phyloP scores from a whole-genome alignment of 441 rosid species.

The Bruguiera hainesii region DNA sequence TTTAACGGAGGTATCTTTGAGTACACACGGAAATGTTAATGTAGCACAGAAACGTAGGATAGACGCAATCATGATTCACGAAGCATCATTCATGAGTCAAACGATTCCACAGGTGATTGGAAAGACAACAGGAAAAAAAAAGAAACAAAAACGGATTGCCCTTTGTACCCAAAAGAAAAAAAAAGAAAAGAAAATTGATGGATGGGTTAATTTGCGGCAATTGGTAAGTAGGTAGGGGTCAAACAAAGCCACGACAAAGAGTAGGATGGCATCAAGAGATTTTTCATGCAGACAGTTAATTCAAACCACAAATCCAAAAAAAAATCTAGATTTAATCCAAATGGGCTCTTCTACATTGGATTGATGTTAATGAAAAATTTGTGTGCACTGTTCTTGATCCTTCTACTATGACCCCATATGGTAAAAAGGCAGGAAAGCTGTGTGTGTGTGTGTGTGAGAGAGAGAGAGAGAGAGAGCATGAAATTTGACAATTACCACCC shows the following conservation, averaged over 20 bases:
- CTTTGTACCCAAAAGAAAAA: neutral
- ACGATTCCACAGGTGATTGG: neutral
- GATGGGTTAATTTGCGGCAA: conserved; percentile 13
- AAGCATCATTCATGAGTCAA: neutral
- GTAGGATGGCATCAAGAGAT: neutral
- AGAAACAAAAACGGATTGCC: neutral
- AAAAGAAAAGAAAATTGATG: neutral
- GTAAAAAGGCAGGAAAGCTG: neutral
- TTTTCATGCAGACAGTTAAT: conserved; percentile 4
- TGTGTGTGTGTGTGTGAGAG: no score
- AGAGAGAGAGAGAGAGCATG: neutral
- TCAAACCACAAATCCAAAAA: conserved; percentile 14
- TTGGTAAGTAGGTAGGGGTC: neutral
- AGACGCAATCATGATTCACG: neutral
- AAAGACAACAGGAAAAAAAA: neutral
- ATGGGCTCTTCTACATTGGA: conserved; percentile 23
- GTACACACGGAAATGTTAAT: neutral
- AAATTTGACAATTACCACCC: neutral
- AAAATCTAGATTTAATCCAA: conserved; percentile 28
- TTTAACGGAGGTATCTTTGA: no score
- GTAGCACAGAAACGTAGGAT: neutral
- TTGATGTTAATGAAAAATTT: conserved; percentile 17
- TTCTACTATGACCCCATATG: neutral
- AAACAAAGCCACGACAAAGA: conserved; percentile 3
- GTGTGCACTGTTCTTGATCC: conserved; percentile 16